Conservation (phyloP, 2,329 filamentous ascomycete species). For the Stemphylium vesicarium region DNA sequence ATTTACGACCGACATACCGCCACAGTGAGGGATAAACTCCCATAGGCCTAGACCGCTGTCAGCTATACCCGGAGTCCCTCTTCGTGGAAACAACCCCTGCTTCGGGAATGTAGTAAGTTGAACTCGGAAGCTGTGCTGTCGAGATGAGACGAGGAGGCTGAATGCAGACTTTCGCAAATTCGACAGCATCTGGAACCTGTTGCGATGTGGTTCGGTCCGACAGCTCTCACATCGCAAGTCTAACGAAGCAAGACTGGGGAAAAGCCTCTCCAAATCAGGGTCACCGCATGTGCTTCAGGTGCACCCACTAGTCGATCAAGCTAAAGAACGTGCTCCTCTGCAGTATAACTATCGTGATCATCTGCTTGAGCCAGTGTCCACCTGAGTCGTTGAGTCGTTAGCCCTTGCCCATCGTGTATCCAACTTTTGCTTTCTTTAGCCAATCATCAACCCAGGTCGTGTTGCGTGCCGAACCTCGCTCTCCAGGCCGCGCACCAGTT, state of each 20-base stretch:
- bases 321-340: conserved; percentile 5
- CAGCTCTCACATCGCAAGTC: background rate
- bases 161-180: background rate
- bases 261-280: background rate
- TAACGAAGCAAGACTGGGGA: background rate
- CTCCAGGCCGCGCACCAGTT: conserved; percentile 3
- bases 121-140: background rate
- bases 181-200: background rate
- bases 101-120: background rate
- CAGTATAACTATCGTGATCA: conserved; percentile 2
- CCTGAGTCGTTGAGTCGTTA: conserved; percentile 6
- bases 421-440: background rate
- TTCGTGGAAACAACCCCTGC: background rate
- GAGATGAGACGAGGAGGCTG: background rate
- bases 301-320: conserved; percentile 9
- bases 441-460: conserved; percentile 10
- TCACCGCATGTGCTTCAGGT: background rate
- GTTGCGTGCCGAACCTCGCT: conserved; percentile 16
- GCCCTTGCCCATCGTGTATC: background rate
- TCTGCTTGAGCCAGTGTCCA: background rate
- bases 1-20: background rate
- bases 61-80: background rate
- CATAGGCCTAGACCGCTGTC: background rate
- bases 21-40: background rate
- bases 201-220: conserved; percentile 3